Evolutionary conservation across 768 basidiomycete species (phyloP), one percentile per base, ranked within the genome.

Genomic region (Macrolepiota fuliginosa): DNA sequence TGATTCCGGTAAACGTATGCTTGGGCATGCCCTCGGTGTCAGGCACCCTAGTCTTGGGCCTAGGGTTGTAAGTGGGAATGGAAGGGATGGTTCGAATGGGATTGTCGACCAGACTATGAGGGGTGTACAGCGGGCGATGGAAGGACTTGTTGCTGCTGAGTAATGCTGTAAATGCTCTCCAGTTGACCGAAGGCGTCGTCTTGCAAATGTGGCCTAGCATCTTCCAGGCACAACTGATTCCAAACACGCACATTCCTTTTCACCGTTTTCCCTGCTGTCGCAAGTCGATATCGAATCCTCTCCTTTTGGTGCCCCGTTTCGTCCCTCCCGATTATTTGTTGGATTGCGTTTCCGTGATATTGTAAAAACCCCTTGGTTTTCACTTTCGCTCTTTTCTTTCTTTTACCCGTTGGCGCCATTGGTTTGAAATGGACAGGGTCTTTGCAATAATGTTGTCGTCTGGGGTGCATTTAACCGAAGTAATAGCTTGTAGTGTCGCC

Each of bases 1-100:
- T 37, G 91, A 94, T 73, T 90, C 92, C 35, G 92, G 90, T 42
- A 92, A 91, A 77, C 81, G 92, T 69, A 94, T 94, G 92, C 80
- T 94, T 24, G 93, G 91, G 45, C 88, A 89, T 57, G 92, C 92
- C 35, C 78, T 94, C 60, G 93, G 92, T 49, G 82, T 94, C 63
- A 83, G 92, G 74, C 91, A 92, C 74, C 92, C 92, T 32, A 81
- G 82, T 40, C 76, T 92, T 62, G 83, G 82, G 22, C 85, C 87
- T 39, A 83, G 91, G 64, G 71, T 84, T 55, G 72, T 88, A 66
- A 80, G 77, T 52, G 74, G 73, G 24, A 71, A 67, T 62, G 72
- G 71, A 32, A 67, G 72, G 10, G 75, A 77, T 46, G 69, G 73
- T n/a, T 75, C 73, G 62, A 73, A 79, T 63, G 73, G 58, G 24